Evolutionary conservation across 1,284 basidiomycete genomes (phyloP), one percentile per base, ranked within the genome.

Genomic region (Clitocybe nebularis): DNA sequence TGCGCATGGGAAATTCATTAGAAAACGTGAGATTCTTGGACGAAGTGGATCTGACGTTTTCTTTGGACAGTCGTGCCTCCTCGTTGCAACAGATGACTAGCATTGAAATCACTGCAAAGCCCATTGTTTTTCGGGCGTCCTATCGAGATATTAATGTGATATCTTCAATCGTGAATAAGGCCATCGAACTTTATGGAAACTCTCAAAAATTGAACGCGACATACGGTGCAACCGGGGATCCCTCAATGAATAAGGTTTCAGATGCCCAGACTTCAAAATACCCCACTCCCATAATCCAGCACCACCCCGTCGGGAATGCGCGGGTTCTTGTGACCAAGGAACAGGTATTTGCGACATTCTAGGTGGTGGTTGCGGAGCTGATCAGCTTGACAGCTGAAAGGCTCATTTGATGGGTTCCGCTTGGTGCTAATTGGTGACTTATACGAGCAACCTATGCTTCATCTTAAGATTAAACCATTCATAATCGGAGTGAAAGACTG

Each of bases 21-120:
- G 95, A 99, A 50, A 84, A 80, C 30, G 86, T 95, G 33, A 82
- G 92, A 28, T 93, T 99, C 67, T 71, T 99, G 51, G 96, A 99
- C 62, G 90, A 98, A 49, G 74, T 98, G 37, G 91, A 96, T 60
- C 57, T 97, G 36, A 89, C 92, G 0, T 71, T 97, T 34, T 87
- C 93, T 5, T 70, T 96, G 50, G 94, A 98, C 62, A 91, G 75
- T 47, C 81, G 89, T 3, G 74, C 79, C n/a, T 77, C 83, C 10
- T 75, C 78, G 1, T 75, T 74, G 2, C 84, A 89, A 41, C 83
- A 89, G 52, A 84, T 84, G 67, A 88, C 89, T 5, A 92, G 76
- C 55, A 86, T 98, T 46, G 93, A 97, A 59, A 62, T 95, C 17
- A 73, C 79, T n/a, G 70, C 84, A 9, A 87, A 87, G 51, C 84